These are phyloP conservation scores for Quercus agrifolia DNA, from an alignment of 306 rosid genomes.

Conservation along the genomic window DNA sequence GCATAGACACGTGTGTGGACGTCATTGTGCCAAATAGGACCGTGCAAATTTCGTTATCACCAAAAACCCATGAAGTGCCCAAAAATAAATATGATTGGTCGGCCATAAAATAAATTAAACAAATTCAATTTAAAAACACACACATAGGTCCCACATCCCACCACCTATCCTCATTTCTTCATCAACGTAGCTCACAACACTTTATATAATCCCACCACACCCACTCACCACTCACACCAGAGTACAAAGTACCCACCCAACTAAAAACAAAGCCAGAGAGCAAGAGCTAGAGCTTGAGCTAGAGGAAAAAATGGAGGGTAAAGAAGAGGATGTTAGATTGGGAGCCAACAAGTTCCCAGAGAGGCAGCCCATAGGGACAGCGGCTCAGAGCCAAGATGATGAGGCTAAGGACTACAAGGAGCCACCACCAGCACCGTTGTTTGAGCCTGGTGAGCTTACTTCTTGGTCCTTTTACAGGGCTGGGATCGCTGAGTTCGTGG, in stretches of 20 bases:
- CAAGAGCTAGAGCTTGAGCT: no score
- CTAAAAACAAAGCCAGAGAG: not conserved
- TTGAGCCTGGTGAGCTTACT: conserved; percentile 71
- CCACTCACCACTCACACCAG: not conserved
- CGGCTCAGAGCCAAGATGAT: conserved; percentile 73
- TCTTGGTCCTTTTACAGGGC: conserved; percentile 76
- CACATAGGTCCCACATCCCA: conserved; percentile 20
- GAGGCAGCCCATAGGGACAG: conserved; percentile 71
- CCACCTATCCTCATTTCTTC: not conserved
- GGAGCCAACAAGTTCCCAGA: conserved; percentile 92
- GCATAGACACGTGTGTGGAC: conserved; percentile 2
- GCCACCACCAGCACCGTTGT: conserved; percentile 64
- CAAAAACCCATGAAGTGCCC: not conserved
- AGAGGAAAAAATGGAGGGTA: conserved; percentile 54
- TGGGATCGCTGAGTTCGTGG: conserved; percentile 58
- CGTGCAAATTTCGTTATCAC: not conserved
- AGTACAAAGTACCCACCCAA: not conserved
- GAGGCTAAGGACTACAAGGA: conserved; percentile 72
- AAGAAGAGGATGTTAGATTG: conserved; percentile 74
- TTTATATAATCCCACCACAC: conserved; percentile 3
- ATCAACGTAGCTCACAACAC: not conserved
- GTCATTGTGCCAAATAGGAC: conserved; percentile 17
- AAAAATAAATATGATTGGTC: conserved; percentile 22
- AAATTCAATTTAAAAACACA: not conserved
- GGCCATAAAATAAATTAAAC: conserved; percentile 14